Conservation (phyloP, 202 grass and related monocot species). For the Musa balbisiana region DNA sequence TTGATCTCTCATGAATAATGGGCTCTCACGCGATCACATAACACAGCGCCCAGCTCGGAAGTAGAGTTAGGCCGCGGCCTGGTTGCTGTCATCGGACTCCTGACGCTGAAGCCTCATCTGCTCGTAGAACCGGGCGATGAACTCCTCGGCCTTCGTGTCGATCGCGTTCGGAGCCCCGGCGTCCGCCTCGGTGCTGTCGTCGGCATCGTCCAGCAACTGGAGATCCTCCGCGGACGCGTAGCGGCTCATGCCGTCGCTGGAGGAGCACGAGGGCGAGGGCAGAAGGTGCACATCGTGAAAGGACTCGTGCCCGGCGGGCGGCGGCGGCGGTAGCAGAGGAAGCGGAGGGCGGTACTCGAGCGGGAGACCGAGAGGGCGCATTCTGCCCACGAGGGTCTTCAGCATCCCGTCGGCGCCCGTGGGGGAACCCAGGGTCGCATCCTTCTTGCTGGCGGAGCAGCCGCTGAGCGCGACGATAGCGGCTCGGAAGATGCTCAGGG, state of each 20-base stretch:
- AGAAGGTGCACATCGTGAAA: conserved; percentile 39
- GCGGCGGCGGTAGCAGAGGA: conserved; percentile 20
- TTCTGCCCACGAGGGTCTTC: conserved; percentile 32
- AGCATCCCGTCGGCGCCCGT: conserved; percentile 4
- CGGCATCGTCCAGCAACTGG: conserved; percentile 14
- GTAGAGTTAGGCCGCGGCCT: neutral
- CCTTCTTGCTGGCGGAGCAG: too few relatives aligned
- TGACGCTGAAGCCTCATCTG: conserved; percentile 50
- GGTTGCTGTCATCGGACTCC: conserved; percentile 4
- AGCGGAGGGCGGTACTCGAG: conserved; percentile 22
- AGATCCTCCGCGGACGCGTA: conserved; percentile 52
- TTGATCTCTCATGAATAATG: too few relatives aligned
- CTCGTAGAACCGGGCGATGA: conserved; percentile 59
- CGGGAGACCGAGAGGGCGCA: conserved; percentile 45
- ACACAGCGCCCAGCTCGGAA: too few relatives aligned
- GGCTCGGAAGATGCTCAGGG: conserved; percentile 23
- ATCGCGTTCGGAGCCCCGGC: conserved; percentile 28
- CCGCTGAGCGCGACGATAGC: conserved; percentile 7
- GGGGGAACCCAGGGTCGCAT: too few relatives aligned
- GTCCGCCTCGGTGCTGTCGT: neutral
- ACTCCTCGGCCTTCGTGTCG: conserved; percentile 48
- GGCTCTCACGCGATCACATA: too few relatives aligned
- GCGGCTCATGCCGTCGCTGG: conserved; percentile 33
- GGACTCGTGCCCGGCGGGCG: conserved; percentile 3
- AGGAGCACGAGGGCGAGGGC: conserved; percentile 12